Evolutionary conservation across 2,329 filamentous ascomycete species (phyloP).

Genomic region (Claviceps digitariae): DNA sequence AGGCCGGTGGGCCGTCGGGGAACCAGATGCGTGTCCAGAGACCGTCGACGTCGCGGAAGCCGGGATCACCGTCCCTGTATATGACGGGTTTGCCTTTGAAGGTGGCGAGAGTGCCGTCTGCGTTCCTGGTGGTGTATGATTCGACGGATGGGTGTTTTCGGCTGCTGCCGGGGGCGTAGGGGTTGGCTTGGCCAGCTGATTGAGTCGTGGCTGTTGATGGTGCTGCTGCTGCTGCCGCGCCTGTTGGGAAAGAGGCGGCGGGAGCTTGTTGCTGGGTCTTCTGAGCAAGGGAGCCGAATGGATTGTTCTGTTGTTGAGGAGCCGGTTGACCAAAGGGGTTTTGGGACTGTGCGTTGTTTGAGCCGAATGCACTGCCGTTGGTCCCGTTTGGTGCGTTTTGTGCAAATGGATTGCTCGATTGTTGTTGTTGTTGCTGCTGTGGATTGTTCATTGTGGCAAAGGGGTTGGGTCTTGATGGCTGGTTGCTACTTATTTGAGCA

Average conservation of each 20-base stretch:
- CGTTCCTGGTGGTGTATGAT: slow-evolving; percentile 28
- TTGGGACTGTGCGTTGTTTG: slow-evolving; percentile 5
- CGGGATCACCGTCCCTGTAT: slow-evolving; percentile 40
- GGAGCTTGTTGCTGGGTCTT: slow-evolving; percentile 7
- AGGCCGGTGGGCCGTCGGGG: slow-evolving; percentile 52
- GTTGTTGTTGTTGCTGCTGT: slow-evolving; percentile 4
- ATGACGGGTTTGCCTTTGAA: slow-evolving; percentile 53
- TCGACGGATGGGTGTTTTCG: slow-evolving; percentile 30
- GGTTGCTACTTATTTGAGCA: slow-evolving; percentile 5
- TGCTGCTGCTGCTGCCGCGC: too few relatives aligned
- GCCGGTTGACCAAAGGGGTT: slow-evolving; percentile 14
- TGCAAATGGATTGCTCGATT: slow-evolving; percentile 13
- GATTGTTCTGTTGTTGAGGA: slow-evolving; percentile 12
- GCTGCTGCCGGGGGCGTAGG: slow-evolving; percentile 30
- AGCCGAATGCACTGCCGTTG: slow-evolving; percentile 13
- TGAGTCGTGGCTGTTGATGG: not conserved
- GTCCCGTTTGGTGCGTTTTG: slow-evolving; percentile 2
- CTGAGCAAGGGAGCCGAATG: slow-evolving; percentile 11
- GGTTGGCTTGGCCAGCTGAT: slow-evolving; percentile 13
- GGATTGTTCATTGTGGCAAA: slow-evolving; percentile 13
- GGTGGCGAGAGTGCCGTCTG: slow-evolving; percentile 32
- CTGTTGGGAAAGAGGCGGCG: too few relatives aligned
- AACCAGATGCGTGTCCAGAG: slow-evolving; percentile 57
- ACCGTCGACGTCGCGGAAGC: slow-evolving; percentile 36
- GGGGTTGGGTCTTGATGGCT: slow-evolving; percentile 11